phyloP scores from a whole-genome alignment of 371 early-diverging fungal species.

The Apophysomyces trapeziformis region DNA sequence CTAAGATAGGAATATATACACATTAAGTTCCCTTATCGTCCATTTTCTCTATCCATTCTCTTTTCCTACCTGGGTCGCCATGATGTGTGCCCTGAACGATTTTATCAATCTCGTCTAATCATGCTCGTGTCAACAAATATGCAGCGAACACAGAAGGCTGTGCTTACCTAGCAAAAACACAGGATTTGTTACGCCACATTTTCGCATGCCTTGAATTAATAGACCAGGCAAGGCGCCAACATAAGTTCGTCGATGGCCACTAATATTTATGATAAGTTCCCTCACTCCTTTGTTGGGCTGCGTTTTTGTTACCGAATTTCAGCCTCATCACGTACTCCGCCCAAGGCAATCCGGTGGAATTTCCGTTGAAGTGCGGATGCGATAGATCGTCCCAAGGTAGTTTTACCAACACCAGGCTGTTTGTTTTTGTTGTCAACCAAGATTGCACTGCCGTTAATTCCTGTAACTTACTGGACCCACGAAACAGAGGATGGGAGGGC shows the following conservation, averaged over 20 bases:
- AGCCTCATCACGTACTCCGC: slow-evolving; percentile 90
- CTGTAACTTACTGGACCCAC: slow-evolving; percentile 59
- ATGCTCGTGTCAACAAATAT: not conserved
- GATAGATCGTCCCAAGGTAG: slow-evolving; percentile 78
- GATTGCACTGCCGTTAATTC: not conserved
- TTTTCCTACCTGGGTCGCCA: slow-evolving; percentile 71
- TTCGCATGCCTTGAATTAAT: slow-evolving; percentile 77
- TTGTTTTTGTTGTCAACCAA: not conserved
- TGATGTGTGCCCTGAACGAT: slow-evolving; percentile 66
- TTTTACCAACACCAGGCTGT: slow-evolving; percentile 84
- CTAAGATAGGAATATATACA: slow-evolving; percentile 20
- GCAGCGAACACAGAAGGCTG: not conserved
- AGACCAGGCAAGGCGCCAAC: slow-evolving; percentile 88
- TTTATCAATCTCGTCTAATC: slow-evolving; percentile 86
- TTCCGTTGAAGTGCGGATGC: slow-evolving; percentile 79
- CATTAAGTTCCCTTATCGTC: not conserved
- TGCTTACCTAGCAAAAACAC: slow-evolving; percentile 71
- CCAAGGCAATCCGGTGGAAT: slow-evolving; percentile 84
- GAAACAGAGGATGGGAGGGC: slow-evolving; percentile 82
- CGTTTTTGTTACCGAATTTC: slow-evolving; percentile 65
- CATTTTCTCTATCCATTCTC: not conserved
- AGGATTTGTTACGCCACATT: slow-evolving; percentile 79
- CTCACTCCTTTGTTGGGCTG: not conserved
- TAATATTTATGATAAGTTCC: slow-evolving; percentile 6
- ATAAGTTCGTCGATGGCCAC: slow-evolving; percentile 89